Evolutionary conservation across 306 rosid species (phyloP).

Genomic region (Citrullus mucosospermus): DNA sequence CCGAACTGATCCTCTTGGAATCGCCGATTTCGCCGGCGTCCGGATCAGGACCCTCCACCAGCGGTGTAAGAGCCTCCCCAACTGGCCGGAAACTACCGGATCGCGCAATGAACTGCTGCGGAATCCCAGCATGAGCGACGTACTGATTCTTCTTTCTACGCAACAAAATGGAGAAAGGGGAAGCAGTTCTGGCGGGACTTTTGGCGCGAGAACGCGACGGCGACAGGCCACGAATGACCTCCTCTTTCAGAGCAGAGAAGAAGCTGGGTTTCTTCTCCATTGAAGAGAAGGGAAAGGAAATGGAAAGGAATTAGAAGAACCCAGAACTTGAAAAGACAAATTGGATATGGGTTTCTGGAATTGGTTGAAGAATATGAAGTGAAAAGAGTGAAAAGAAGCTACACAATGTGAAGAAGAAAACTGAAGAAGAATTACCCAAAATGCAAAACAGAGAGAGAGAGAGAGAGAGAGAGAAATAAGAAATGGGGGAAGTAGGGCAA

Average conservation of each 20-base stretch:
- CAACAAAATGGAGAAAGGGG: conserved; percentile 54
- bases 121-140: background rate
- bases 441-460: background rate
- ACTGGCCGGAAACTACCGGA: conserved; percentile 72
- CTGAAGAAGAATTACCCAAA: background rate
- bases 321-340: background rate
- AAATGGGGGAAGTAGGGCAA: background rate
- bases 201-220: conserved; percentile 71
- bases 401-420: background rate
- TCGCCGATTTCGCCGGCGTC: conserved; percentile 52
- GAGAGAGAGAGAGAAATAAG: background rate
- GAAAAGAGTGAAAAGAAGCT: background rate
- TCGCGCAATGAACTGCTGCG: conserved; percentile 42
- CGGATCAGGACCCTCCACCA: conserved; percentile 87
- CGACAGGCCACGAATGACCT: conserved; percentile 83
- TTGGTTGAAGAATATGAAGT: background rate
- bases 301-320: background rate
- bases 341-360: background rate
- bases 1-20: conserved; percentile 59
- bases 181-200: conserved; percentile 53
- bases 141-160: conserved; percentile 34
- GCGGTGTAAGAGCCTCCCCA: conserved; percentile 58
- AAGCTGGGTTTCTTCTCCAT: conserved; percentile 93
- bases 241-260: conserved; percentile 80
- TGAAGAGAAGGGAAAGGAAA: background rate